phyloP scores from a whole-genome alignment of 805 yeast species.

The Saccharomyces cerevisiae region DNA sequence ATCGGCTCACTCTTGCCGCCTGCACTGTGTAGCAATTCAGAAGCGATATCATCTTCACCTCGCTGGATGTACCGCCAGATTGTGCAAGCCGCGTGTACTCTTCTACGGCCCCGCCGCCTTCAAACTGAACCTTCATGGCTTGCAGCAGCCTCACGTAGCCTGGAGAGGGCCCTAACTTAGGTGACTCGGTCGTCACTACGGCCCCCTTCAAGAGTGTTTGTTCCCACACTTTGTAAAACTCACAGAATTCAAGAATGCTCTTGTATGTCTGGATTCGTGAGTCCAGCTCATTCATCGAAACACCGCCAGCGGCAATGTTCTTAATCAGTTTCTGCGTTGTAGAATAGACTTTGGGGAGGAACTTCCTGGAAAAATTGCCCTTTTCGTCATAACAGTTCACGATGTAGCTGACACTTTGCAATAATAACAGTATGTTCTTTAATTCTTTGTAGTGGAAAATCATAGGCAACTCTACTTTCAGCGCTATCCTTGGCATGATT shows the following conservation, averaged over 20 bases:
- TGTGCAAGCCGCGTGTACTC: constrained; percentile 2
- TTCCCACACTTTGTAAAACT: constrained; percentile 22
- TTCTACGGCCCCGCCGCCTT: neutral
- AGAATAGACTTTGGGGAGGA: constrained; percentile 23
- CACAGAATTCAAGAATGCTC: constrained; percentile 10
- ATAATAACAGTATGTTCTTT: constrained; percentile 21
- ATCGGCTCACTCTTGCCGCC: constrained; percentile 11
- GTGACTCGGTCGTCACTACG: neutral
- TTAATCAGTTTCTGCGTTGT: constrained; percentile 14
- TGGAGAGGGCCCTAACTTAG: neutral
- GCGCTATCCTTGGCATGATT: constrained; percentile 7
- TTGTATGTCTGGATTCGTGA: constrained; percentile 11
- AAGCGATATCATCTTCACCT: constrained; percentile 16
- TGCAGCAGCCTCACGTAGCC: neutral
- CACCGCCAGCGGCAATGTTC: constrained; percentile 1
- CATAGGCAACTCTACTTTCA: constrained; percentile 12
- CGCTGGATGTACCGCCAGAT: constrained; percentile 2
- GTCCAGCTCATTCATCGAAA: constrained; percentile 9
- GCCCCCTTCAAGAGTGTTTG: constrained; percentile 8
- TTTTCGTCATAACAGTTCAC: constrained; percentile 27
- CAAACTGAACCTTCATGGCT: neutral
- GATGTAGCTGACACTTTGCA: constrained; percentile 29
- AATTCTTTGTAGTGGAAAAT: constrained; percentile 21
- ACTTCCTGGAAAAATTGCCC: constrained; percentile 24
- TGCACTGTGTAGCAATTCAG: constrained; percentile 17